These are phyloP conservation scores for Aspergillus tubingensis DNA, from an alignment of 2,329 filamentous ascomycete genomes.

Conservation along the genomic window DNA sequence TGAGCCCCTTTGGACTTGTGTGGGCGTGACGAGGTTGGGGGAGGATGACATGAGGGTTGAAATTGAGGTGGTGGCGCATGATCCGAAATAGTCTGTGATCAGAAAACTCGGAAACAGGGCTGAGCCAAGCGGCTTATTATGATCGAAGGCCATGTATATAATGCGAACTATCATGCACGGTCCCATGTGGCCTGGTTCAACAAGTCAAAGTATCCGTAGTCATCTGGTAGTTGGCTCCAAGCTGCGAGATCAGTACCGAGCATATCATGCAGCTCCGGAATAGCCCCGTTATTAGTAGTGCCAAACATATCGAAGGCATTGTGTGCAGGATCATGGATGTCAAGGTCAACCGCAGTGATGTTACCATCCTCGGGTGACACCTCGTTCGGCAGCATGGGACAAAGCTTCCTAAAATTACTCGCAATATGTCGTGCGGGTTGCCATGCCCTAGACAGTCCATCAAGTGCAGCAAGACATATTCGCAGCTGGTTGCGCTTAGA, in stretches of 20 bases:
- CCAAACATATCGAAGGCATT: background rate
- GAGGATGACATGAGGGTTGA: slow-evolving; percentile 58
- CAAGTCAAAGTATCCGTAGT: slow-evolving; percentile 1
- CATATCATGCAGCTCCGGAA: background rate
- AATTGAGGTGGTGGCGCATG: slow-evolving; percentile 58
- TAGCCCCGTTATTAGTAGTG: background rate
- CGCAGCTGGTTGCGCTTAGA: background rate
- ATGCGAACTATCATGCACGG: background rate
- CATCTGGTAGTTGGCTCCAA: background rate
- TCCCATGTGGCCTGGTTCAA: background rate
- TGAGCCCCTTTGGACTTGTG: slow-evolving; percentile 55
- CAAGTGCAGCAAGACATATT: slow-evolving; percentile 9
- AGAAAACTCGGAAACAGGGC: too few relatives aligned
- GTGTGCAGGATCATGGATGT: background rate
- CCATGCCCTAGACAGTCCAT: slow-evolving; percentile 8
- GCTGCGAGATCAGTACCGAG: background rate
- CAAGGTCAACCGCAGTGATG: too few relatives aligned
- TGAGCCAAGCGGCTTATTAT: too few relatives aligned
- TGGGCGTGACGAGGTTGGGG: slow-evolving; percentile 54
- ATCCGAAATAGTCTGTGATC: slow-evolving; percentile 16
- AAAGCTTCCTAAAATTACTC: background rate
- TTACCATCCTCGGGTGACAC: background rate
- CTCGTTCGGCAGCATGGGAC: background rate
- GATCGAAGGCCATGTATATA: too few relatives aligned
- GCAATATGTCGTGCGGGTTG: slow-evolving; percentile 7